Conservation (phyloP, 2,329 filamentous ascomycete species). For the Fulvia fulva region DNA sequence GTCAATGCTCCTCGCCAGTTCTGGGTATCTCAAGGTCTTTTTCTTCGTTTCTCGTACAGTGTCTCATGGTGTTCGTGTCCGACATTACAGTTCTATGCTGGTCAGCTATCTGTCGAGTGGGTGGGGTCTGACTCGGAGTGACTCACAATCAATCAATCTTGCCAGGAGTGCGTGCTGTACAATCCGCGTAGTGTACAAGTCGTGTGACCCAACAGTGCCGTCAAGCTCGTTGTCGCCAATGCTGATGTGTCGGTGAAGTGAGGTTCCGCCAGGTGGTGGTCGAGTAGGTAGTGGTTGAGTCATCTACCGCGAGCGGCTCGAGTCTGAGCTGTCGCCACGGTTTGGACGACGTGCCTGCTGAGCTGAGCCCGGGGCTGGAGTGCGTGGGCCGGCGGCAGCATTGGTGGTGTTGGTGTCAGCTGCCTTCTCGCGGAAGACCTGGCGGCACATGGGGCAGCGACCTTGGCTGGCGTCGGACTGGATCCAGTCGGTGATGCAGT, state of each 20-base stretch:
- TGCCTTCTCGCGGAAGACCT: slow-evolving; percentile 50
- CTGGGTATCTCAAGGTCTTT: neutral
- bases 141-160: neutral
- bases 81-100: neutral
- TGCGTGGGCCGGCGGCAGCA: neutral
- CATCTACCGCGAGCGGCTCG: neutral
- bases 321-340: slow-evolving; percentile 3
- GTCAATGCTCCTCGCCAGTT: neutral
- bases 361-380: slow-evolving; percentile 8
- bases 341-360: neutral
- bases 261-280: neutral
- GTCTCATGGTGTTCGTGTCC: neutral
- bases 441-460: slow-evolving; percentile 95
- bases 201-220: neutral
- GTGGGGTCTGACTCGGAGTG: neutral
- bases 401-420: slow-evolving; percentile 16
- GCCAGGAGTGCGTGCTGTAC: neutral
- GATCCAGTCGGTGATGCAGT: slow-evolving; percentile 95
- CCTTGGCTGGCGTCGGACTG: slow-evolving; percentile 90
- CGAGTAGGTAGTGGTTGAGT: too few relatives aligned
- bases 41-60: neutral
- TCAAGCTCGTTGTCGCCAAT: neutral
- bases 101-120: neutral
- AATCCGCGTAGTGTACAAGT: slow-evolving; percentile 1
- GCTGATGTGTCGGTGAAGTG: neutral